These are phyloP conservation scores for Rhizophlyctis rosea DNA, from an alignment of 192 early-diverging fungal species.

Conservation along the genomic window DNA sequence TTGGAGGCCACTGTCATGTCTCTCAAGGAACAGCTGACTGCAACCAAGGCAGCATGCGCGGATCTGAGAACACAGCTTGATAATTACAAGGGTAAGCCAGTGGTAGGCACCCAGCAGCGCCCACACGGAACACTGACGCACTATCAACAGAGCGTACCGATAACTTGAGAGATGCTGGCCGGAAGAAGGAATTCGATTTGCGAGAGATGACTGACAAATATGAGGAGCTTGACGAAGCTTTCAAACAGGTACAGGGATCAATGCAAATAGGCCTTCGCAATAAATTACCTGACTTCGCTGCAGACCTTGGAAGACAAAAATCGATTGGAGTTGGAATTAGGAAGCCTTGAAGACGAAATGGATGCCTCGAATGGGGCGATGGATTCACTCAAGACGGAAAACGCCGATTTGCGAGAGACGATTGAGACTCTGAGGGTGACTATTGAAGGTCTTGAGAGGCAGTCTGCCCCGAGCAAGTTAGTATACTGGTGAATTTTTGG, in stretches of 20 bases:
- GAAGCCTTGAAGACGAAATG: constrained; percentile 1
- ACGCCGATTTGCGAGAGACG: not conserved
- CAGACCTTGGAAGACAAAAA: not conserved
- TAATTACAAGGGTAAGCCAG: constrained; percentile 6
- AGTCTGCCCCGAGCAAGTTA: too few relatives aligned
- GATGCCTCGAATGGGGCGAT: not conserved
- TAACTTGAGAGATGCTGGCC: too few relatives aligned
- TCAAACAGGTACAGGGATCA: too few relatives aligned
- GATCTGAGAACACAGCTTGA: constrained; percentile 4
- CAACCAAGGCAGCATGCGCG: not conserved
- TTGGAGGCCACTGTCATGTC: constrained; percentile 4
- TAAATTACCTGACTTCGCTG: too few relatives aligned
- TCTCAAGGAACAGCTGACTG: constrained; percentile 4
- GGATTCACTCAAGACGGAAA: not conserved
- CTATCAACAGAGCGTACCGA: too few relatives aligned
- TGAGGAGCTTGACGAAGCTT: too few relatives aligned
- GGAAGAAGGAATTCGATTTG: too few relatives aligned
- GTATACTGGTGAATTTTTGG: too few relatives aligned
- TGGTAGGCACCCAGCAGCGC: too few relatives aligned
- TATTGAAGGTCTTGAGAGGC: not conserved
- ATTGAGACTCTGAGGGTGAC: constrained; percentile 1
- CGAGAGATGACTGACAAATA: too few relatives aligned
- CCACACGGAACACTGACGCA: too few relatives aligned
- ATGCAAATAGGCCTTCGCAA: too few relatives aligned
- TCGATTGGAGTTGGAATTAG: not conserved